Evolutionary conservation across 1,284 basidiomycete species (phyloP).

Genomic region (Rhodotorula sp.): DNA sequence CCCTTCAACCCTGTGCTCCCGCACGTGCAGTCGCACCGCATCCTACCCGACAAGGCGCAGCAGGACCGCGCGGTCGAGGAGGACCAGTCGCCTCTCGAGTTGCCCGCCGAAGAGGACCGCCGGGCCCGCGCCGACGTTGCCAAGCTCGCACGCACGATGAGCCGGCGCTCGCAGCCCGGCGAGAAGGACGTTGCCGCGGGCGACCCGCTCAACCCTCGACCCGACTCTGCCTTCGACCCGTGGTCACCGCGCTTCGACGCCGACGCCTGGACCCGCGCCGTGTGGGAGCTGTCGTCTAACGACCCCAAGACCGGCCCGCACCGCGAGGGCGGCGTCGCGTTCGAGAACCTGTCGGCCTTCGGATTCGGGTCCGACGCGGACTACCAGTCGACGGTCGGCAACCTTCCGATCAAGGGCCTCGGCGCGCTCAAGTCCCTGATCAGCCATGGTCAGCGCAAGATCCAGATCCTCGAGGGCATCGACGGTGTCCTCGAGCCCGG

Average conservation of each 20-base stretch:
- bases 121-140: neutral
- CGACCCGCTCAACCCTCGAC: constrained; percentile 38
- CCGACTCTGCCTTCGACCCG: constrained; percentile 50
- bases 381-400: constrained; percentile 57
- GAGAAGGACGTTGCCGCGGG: neutral
- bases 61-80: too few relatives aligned
- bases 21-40: too few relatives aligned
- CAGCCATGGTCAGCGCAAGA: constrained; percentile 51
- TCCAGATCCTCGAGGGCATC: constrained; percentile 57
- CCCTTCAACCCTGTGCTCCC: too few relatives aligned
- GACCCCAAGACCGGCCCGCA: constrained; percentile 48
- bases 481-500: constrained; percentile 60
- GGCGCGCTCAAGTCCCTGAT: constrained; percentile 48
- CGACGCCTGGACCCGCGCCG: constrained; percentile 52
- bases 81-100: neutral
- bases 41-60: too few relatives aligned
- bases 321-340: constrained; percentile 55
- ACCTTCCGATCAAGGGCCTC: constrained; percentile 51
- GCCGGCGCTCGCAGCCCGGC: constrained; percentile 10
- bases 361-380: constrained; percentile 56
- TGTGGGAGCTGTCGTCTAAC: constrained; percentile 47
- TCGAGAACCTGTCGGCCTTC: constrained; percentile 54
- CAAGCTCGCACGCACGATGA: constrained; percentile 18
- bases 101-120: neutral
- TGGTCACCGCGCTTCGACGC: constrained; percentile 53